A percentile compares a stretch with the other conserved stretches of the same genome.
Conservation (phyloP, 495 filamentous ascomycete species). For the Xylaria palmicola region DNA sequence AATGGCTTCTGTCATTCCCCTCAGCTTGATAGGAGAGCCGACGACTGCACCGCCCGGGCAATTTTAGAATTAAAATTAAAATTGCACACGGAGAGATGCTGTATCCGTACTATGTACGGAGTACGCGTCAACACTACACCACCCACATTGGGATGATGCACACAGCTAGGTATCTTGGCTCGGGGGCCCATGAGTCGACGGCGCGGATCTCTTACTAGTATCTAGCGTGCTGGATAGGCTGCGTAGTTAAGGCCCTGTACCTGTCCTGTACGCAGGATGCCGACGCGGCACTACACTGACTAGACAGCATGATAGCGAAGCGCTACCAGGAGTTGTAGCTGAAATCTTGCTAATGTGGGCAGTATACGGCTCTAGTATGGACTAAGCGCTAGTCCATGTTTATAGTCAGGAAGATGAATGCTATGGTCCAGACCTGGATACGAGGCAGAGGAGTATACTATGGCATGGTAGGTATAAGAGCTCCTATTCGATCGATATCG, state of each 20-base stretch:
- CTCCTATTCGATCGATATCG: no score
- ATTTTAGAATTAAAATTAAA: conserved; percentile 15
- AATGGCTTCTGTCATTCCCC: not conserved
- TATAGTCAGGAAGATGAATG: not conserved
- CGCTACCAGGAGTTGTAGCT: not conserved
- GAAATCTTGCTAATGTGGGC: not conserved
- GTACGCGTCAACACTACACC: conserved; percentile 12
- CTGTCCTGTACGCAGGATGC: not conserved
- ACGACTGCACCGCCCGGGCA: conserved; percentile 6
- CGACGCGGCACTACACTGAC: not conserved
- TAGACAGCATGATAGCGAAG: not conserved
- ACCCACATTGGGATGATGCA: not conserved
- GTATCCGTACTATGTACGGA: no score
- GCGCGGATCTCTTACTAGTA: not conserved
- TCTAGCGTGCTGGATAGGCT: no score
- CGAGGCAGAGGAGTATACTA: no score
- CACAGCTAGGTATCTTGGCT: not conserved
- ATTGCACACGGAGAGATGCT: not conserved
- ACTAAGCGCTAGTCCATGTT: not conserved
- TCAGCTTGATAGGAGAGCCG: not conserved
- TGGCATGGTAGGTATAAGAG: not conserved
- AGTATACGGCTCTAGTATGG: not conserved
- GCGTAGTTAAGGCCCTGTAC: not conserved
- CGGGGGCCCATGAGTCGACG: not conserved
- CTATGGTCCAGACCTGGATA: not conserved